Base-by-base conservation (phyloP, 805 yeast genomes). In the Torulaspora quercuum region DNA sequence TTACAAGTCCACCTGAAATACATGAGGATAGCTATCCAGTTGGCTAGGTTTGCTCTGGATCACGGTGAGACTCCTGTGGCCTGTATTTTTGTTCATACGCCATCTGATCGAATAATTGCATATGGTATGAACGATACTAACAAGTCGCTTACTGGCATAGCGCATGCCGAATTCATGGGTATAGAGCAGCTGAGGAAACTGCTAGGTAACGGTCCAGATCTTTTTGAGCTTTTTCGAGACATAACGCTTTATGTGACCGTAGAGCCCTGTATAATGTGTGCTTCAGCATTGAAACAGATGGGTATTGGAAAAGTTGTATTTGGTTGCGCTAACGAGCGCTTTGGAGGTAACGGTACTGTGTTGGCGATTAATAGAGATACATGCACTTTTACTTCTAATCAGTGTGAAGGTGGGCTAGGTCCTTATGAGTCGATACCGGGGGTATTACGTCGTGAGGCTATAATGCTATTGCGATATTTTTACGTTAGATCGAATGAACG, bases 231-330 rank as follows among this genome's bases (percentile, higher is more conserved):
- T 7, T 76, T 86, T 50, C 51, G 60, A 24, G 73, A 79, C 16
- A 68, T 84, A 3, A 78, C 76, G 19, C 68, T 92, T 6, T 90
- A 88, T 59, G 98, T 92, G 16, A 88, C 97, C 0, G 97, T 92
- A 0, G 98, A 92, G 61, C 98, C 98, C 0, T 92, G 98, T 57
- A 82, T 92, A 6, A 92, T 92, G 98, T 92, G 98, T 65, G 97
- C 96, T 0, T 78, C 92, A 25, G 88, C 95, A 2, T 63, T 92
- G 25, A 72, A 89, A 41, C 98, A 92, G 50, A 58, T 89, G 29
- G 81, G 82, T 1, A 76, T 92, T 7, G 62, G 75, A 19, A 67
- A 68, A 25, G 95, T 90, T 1, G 78, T 79, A 29, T 92, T 86
- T 53, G 97, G 98, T 0, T 89, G 96, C 53, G 92, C 87, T 0